Evolutionary conservation across 2,329 filamentous ascomycete species (phyloP).

Genomic region (Pseudopithomyces maydicus): DNA sequence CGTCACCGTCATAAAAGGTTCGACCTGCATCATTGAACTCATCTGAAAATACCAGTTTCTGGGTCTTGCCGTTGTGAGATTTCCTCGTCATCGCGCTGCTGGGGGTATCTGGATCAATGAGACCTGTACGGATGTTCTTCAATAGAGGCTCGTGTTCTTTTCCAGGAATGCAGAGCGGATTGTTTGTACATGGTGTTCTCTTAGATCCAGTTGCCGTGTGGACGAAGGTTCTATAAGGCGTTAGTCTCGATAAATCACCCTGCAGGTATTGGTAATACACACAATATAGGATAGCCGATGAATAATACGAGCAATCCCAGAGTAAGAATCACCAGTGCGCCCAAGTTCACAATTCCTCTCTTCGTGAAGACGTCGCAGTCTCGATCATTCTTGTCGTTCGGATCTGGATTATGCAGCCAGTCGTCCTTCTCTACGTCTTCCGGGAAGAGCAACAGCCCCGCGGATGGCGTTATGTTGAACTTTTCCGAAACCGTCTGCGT

Average conservation of each 20-base stretch:
- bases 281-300: slow-evolving; percentile 73
- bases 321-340: slow-evolving; percentile 64
- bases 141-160: slow-evolving; percentile 57
- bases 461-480: slow-evolving; percentile 72
- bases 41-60: slow-evolving; percentile 72
- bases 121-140: slow-evolving; percentile 62
- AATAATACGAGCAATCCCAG: slow-evolving; percentile 68
- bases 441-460: slow-evolving; percentile 69
- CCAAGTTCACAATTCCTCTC: slow-evolving; percentile 68
- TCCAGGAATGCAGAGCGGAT: slow-evolving; percentile 57
- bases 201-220: slow-evolving; percentile 48
- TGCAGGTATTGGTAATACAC: slow-evolving; percentile 41
- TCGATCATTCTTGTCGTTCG: slow-evolving; percentile 63
- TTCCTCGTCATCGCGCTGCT: slow-evolving; percentile 60
- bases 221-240: slow-evolving; percentile 61
- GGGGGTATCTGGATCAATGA: slow-evolving; percentile 73
- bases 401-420: slow-evolving; percentile 72
- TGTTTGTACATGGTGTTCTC: slow-evolving; percentile 45
- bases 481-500: slow-evolving; percentile 76
- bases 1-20: slow-evolving; percentile 73
- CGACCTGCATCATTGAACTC: slow-evolving; percentile 71
- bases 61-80: slow-evolving; percentile 62
- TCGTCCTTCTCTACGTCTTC: slow-evolving; percentile 78
- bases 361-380: slow-evolving; percentile 69
- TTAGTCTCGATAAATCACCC: slow-evolving; percentile 15